These are phyloP conservation scores for Bonnemaisonia californica DNA, from an alignment of 31 red algal species.

Conservation along the genomic window DNA sequence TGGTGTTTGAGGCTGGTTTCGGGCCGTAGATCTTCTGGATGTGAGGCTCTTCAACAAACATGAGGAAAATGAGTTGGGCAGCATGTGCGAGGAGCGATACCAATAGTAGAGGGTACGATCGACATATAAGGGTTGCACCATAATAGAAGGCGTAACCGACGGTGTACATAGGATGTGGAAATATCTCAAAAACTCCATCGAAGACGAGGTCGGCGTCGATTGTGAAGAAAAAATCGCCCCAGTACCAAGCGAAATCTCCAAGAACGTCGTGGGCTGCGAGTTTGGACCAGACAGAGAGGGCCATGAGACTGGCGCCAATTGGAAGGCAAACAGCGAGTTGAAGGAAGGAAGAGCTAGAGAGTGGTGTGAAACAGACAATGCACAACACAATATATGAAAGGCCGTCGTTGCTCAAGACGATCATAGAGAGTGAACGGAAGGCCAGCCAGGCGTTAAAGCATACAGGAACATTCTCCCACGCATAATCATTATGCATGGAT, in stretches of 20 bases:
- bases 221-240: slow-evolving; percentile 98
- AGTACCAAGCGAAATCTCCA: slow-evolving; percentile 98
- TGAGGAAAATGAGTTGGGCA: slow-evolving; percentile 82
- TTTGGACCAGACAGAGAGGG: slow-evolving; percentile 85
- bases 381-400: slow-evolving; percentile 75
- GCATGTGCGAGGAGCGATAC: slow-evolving; percentile 83
- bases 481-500: slow-evolving; percentile 41
- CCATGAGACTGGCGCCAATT: slow-evolving; percentile 50
- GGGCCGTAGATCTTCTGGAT: slow-evolving; percentile 85
- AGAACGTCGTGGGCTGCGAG: slow-evolving; percentile 78
- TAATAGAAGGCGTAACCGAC: slow-evolving; percentile 97
- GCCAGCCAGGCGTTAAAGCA: slow-evolving; percentile 85
- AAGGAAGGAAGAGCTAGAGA: slow-evolving; percentile 17
- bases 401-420: slow-evolving; percentile 95
- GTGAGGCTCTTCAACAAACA: slow-evolving; percentile 92
- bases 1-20: slow-evolving; percentile 5
- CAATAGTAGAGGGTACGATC: slow-evolving; percentile 81
- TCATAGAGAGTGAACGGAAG: slow-evolving; percentile 76
- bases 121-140: slow-evolving; percentile 69
- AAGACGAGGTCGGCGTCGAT: slow-evolving; percentile 82
- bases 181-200: slow-evolving; percentile 92
- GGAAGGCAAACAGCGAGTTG: slow-evolving; percentile 48
- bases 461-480: slow-evolving; percentile 49
- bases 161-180: slow-evolving; percentile 99
- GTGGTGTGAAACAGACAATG: slow-evolving; percentile 30